Conservation (phyloP, 768 basidiomycete species). For the Mycena olivaceomarginata region DNA sequence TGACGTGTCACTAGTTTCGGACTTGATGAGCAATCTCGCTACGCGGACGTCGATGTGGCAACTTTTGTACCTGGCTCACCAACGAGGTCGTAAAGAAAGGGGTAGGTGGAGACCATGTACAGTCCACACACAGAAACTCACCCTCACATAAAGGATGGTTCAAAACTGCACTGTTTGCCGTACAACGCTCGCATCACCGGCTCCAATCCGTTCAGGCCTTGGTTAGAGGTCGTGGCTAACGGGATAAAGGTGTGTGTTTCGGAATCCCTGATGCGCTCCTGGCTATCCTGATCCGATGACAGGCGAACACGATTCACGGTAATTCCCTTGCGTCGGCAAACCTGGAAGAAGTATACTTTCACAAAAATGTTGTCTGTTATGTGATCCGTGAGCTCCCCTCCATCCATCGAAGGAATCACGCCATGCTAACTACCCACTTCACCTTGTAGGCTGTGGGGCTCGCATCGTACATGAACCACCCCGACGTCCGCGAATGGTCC, state of each 20-base stretch:
- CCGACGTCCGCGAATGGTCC: too few relatives aligned
- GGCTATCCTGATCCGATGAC: neutral
- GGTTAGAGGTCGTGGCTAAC: constrained; percentile 27
- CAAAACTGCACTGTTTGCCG: constrained; percentile 29
- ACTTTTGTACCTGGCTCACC: constrained; percentile 23
- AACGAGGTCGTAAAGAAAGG: constrained; percentile 1
- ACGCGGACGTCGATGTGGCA: constrained; percentile 27
- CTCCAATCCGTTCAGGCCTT: constrained; percentile 26
- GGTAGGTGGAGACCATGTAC: neutral
- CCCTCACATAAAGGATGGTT: constrained; percentile 6
- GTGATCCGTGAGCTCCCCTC: constrained; percentile 13
- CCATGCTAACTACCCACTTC: neutral
- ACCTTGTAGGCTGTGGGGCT: too few relatives aligned
- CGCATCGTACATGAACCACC: too few relatives aligned
- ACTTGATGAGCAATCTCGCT: constrained; percentile 29
- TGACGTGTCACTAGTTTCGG: constrained; percentile 8
- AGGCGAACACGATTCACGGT: constrained; percentile 30
- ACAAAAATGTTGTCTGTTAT: constrained; percentile 28
- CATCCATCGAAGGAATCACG: too few relatives aligned
- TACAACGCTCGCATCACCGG: constrained; percentile 13
- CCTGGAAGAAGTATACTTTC: constrained; percentile 33
- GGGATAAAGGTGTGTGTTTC: constrained; percentile 11
- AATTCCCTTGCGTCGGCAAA: constrained; percentile 2
- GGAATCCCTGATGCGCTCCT: neutral
- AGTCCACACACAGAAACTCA: too few relatives aligned